These are phyloP conservation scores for Rhizomucor miehei DNA, from an alignment of 371 early-diverging fungal genomes.

Conservation along the genomic window DNA sequence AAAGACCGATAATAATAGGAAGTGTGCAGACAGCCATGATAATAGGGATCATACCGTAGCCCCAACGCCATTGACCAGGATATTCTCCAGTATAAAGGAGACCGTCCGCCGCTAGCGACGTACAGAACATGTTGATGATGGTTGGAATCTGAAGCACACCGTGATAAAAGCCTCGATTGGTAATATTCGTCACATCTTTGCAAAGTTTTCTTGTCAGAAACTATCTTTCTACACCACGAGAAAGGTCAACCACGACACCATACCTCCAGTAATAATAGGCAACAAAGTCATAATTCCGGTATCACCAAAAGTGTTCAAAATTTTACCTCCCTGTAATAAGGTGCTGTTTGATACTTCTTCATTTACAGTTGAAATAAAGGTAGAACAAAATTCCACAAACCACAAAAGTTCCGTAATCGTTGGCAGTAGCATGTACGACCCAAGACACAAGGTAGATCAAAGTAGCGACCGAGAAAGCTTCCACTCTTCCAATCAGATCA, in stretches of 20 bases:
- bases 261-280: slow-evolving; percentile 42
- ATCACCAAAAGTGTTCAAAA: slow-evolving; percentile 33
- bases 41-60: slow-evolving; percentile 15
- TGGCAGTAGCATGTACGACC: slow-evolving; percentile 18
- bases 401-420: slow-evolving; percentile 18
- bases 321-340: slow-evolving; percentile 26
- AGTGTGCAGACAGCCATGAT: slow-evolving; percentile 8
- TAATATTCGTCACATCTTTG: slow-evolving; percentile 34
- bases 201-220: no score
- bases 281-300: slow-evolving; percentile 29
- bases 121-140: slow-evolving; percentile 10
- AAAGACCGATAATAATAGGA: slow-evolving; percentile 12
- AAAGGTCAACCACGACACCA: background rate
- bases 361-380: background rate
- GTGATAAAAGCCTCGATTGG: slow-evolving; percentile 36
- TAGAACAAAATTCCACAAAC: slow-evolving; percentile 10
- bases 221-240: no score
- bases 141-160: slow-evolving; percentile 12
- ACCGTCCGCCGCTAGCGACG: slow-evolving; percentile 1
- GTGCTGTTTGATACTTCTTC: background rate
- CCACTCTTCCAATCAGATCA: slow-evolving; percentile 24
- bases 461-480: slow-evolving; percentile 14
- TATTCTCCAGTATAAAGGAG: slow-evolving; percentile 1
- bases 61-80: slow-evolving; percentile 16
- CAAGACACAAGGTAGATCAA: slow-evolving; percentile 15